These are phyloP conservation scores for Cystobasidium onofrii DNA, from an alignment of 768 basidiomycete genomes.

Conservation along the genomic window DNA sequence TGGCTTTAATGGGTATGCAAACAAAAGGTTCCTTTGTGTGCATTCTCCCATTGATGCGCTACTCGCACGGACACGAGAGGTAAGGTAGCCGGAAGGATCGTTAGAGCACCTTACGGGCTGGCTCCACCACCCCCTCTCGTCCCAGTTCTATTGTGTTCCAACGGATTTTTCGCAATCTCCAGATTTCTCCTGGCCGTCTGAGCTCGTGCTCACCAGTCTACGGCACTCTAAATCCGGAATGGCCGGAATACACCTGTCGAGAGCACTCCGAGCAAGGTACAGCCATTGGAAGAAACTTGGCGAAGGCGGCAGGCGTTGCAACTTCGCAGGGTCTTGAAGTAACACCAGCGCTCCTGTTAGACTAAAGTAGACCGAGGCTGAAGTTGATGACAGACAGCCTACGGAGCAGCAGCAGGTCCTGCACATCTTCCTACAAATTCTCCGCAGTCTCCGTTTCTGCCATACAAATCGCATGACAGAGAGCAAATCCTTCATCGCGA, in stretches of 20 bases:
- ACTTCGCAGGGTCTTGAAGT: neutral
- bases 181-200: neutral
- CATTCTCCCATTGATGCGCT: neutral
- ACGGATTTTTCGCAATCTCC: neutral
- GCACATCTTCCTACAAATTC: constrained; percentile 6
- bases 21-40: neutral
- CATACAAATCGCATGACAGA: neutral
- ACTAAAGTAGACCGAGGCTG: neutral
- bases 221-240: no score
- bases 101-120: neutral
- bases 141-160: neutral
- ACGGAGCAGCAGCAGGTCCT: constrained; percentile 15
- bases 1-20: neutral
- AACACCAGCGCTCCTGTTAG: neutral
- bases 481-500: constrained; percentile 6
- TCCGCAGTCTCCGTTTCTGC: constrained; percentile 18
- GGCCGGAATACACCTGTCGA: neutral
- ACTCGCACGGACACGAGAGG: neutral
- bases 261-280: constrained; percentile 10
- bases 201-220: neutral
- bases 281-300: neutral
- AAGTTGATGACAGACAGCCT: neutral
- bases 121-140: neutral
- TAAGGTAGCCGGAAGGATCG: neutral
- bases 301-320: constrained; percentile 5